Evolutionary conservation across 2,329 filamentous ascomycete species (phyloP), one percentile per base, ranked within the genome.

Genomic region (Talaromyces sp.): DNA sequence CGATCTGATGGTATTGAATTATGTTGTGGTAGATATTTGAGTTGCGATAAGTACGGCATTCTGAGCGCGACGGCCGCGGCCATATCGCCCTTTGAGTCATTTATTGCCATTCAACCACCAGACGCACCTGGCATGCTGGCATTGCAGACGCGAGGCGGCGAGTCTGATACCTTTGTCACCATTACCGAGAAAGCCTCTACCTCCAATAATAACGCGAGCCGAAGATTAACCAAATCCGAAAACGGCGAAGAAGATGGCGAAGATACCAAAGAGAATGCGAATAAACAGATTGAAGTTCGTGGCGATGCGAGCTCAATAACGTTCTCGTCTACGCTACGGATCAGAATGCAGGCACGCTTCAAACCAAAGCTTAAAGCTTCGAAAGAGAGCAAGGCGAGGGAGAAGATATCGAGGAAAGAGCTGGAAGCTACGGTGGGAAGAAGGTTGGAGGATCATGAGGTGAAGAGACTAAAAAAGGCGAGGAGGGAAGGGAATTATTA

Each of bases 281-380:
- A 80, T 79, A 39, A 74, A 74, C 1, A 80, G 43, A 83, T 87
- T 0, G 89, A 93, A 70, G 82, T 96, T 13, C 87, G 92, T 37
- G 93, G 92, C 58, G 92, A 97, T 75, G 89, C 87, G 8, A 86
- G 88, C 14, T 79, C 81, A 9, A 86, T 88, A 60, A 85, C 82
- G 4, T 91, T 90, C 72, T 85, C 85, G 70, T 92, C 91, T 10
- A 90, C 88, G 7, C 76, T 96, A 66, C 85, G 92, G 59, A 86
- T 98, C 71, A 90, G 93, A 62, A 97, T 98, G 93, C 94, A 98
- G 80, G 92, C 94, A 24, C 85, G 91, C 60, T 98, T 96, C 82
- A 97, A 97, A 82, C 93, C 94, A 9, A 85, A 86, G 68, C 78
- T 95, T 54, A 91, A 90, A 77, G 89, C 89, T 10, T 86, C 84